phyloP scores from a whole-genome alignment of 2,329 filamentous ascomycete species.

The Colletotrichum chlorophyti region DNA sequence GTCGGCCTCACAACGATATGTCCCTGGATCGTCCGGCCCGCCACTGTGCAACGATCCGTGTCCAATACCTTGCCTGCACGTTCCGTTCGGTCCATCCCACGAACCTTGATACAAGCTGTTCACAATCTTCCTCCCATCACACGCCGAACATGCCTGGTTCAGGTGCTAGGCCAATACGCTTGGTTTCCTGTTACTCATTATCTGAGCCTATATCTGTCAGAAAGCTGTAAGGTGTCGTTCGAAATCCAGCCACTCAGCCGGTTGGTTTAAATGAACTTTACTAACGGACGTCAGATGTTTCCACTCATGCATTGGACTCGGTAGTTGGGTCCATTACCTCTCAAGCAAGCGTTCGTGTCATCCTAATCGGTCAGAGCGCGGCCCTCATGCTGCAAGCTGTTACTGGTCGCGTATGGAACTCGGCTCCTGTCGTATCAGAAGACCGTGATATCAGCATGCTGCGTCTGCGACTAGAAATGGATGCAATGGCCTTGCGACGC shows the following conservation, averaged over 20 bases:
- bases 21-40: not conserved
- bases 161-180: not conserved
- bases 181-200: slow-evolving; percentile 6
- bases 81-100: not conserved
- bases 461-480: not conserved
- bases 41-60: no score
- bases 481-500: not conserved
- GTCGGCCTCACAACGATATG: not conserved
- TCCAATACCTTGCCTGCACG: no score
- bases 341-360: not conserved
- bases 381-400: not conserved
- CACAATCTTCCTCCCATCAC: not conserved
- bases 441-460: not conserved
- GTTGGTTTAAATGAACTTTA: no score
- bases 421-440: no score
- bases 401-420: not conserved
- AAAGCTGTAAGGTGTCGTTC: not conserved
- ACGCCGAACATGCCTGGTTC: not conserved
- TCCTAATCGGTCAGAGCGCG: not conserved
- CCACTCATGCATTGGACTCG: not conserved
- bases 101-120: not conserved
- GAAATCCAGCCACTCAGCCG: no score
- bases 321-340: not conserved
- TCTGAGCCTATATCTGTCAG: not conserved
- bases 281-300: not conserved